phyloP scores from a whole-genome alignment of 208 protist genomes.

The Trypanosomatidae sp. region DNA sequence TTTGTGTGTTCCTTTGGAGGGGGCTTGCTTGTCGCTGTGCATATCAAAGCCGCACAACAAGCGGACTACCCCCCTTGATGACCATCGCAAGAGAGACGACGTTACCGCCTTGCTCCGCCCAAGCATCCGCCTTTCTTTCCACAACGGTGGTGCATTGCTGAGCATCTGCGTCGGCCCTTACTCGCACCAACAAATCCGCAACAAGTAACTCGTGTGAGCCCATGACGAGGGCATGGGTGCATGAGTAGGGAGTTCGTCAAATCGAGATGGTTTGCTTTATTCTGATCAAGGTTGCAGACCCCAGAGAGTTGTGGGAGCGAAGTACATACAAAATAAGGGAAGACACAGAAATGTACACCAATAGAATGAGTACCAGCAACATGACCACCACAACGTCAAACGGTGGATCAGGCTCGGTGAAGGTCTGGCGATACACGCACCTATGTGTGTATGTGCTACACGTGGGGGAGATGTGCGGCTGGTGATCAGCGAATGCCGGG shows the following conservation, averaged over 20 bases:
- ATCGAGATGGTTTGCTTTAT: neutral
- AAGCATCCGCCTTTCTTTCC: neutral
- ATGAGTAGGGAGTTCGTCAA: neutral
- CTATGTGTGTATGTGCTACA: neutral
- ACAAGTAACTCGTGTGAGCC: neutral
- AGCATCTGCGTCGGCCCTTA: neutral
- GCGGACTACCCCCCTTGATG: neutral
- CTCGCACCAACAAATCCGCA: neutral
- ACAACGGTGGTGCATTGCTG: neutral
- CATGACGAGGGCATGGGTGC: neutral
- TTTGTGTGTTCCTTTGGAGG: too few species aligned
- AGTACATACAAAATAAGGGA: neutral
- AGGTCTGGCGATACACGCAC: neutral
- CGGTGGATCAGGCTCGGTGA: neutral
- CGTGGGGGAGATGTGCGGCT: neutral
- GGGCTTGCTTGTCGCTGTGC: neutral
- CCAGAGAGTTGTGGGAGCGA: neutral
- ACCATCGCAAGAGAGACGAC: neutral
- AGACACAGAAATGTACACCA: constrained; percentile 16
- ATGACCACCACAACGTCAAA: neutral
- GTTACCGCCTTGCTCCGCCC: neutral
- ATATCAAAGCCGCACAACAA: neutral
- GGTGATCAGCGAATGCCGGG: neutral
- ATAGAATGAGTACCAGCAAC: constrained; percentile 2
- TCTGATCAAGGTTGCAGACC: neutral